Evolutionary conservation across 2,329 filamentous ascomycete genomes (phyloP), one percentile per base, ranked within the genome.

Genomic region (Gyromitra esculenta): DNA sequence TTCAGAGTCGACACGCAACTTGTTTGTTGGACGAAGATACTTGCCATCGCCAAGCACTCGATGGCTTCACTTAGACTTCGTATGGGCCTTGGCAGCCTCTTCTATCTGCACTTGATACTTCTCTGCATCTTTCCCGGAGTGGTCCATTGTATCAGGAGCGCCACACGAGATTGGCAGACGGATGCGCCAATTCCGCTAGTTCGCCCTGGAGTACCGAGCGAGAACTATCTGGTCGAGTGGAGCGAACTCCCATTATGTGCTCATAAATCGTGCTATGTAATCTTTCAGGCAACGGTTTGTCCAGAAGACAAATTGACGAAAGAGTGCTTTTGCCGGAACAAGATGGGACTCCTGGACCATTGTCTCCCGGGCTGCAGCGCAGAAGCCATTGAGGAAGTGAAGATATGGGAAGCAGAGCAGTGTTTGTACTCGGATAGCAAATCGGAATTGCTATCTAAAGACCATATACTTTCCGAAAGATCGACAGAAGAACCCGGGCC

Each of bases 251-350:
- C 64, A 18, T 8, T 11, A 13, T 56, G 64, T n/a, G 64, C 64
- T 13, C 37, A 4, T 1, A 18, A 45, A 7, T 67, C 37, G n/a
- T 56, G 48, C 7, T 67, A 56, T 66, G 48, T 66, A 18, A 11
- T 66, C 41, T 56, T 56, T 31, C 50, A 56, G 8, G 13, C 6
- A 4, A 41, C 35, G 7, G 50, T 56, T 18, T 67, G 64, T 18
- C 64, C 37, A 7, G 37, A 35, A 57, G 37, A 18, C 18, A 48
- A 11, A 15, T 7, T 57, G 25, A 67, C 50, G 13, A 67, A 15
- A 56, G 50, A 35, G 5, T 67, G 64, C 11, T 66, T 66, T 41
- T 66, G 63, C 31, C 48, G 15, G 18, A 67, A 67, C 37, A 67
- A 25, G 50, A 67, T 66, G 25, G 48, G 48, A 5, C 50, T 67